Conservation (phyloP, 192 early-diverging fungal genomes). For the Chytriomyces sp. region DNA sequence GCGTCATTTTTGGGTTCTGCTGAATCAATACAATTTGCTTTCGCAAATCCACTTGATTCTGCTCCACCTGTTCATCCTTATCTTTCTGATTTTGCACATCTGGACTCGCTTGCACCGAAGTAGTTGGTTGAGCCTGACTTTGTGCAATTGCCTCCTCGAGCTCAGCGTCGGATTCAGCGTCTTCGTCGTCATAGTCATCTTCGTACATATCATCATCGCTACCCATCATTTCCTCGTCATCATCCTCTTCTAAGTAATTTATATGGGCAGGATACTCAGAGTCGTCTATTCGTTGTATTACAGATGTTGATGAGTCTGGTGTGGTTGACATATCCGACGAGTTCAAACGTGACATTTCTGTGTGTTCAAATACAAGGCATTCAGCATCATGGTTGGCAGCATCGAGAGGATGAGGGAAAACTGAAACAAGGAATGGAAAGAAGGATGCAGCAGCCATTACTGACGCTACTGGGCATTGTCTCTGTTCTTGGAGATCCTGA, state of each 20-base stretch:
- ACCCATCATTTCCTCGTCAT: slow-evolving; percentile 17
- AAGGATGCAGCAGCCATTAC: no score
- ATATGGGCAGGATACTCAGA: neutral
- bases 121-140: neutral
- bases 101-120: neutral
- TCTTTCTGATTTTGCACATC: slow-evolving; percentile 17
- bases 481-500: neutral
- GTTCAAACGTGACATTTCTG: neutral
- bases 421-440: no score
- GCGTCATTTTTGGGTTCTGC: slow-evolving; percentile 48
- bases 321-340: neutral
- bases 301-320: neutral
- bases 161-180: slow-evolving; percentile 28
- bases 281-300: neutral
- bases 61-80: slow-evolving; percentile 27
- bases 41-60: slow-evolving; percentile 56
- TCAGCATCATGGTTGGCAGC: neutral
- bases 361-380: neutral
- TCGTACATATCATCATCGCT: slow-evolving; percentile 24
- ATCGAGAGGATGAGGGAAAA: neutral
- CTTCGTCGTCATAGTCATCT: slow-evolving; percentile 32
- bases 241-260: neutral
- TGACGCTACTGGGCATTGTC: no score
- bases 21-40: slow-evolving; percentile 73
- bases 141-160: slow-evolving; percentile 13